Evolutionary conservation across 1,139 yeast genomes (phyloP), one percentile per base, ranked within the genome.

Genomic region (Geotrichum fermentans): DNA sequence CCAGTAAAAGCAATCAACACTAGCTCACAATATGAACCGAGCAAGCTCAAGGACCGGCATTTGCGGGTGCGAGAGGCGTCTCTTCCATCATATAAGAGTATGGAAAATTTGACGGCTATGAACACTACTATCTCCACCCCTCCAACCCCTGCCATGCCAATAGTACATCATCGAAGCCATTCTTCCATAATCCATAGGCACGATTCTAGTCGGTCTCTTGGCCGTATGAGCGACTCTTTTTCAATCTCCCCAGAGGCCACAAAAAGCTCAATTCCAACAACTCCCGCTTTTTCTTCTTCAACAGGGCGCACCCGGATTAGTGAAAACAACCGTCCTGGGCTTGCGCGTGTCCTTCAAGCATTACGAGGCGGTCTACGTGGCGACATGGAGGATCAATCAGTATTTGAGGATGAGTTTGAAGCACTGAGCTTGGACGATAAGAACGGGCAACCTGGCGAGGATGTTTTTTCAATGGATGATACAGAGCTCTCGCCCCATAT

Each of bases 401-500:
- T 44, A 14, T 33, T 36, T n/a, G 48, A 41, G 13, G 51, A 49
- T n/a, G 46, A 44, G 11, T 46, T 40, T 13, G 47, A 44, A 18
- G 8, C 37, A 11, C 30, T 44, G 11, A 44, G 36, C 13, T 24
- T 44, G 1, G 36, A 44, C 17, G 47, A 44, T 8, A 38, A 44
- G 26, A 5, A 14, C 10, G 37, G 38, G 14, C 21, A 29, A n/a
- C 24, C 41, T 39, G 61, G 54, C 20, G 60, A 56, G 13, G 60
- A 46, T 7, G 52, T 61, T 13, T 61, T 61, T 45, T 50, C 55
- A 30, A 59, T 61, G 61, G 65, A 61, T 37, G 61, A 57, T 13
- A 52, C 20, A 32, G 44, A 45, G 38, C 42, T n/a, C 21, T 45
- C 11, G n/a, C 33, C 18, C 26, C 37, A 14, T 36, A 43, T 38